Conservation (phyloP, 345 rosid species). For the Murraya koenigii region DNA sequence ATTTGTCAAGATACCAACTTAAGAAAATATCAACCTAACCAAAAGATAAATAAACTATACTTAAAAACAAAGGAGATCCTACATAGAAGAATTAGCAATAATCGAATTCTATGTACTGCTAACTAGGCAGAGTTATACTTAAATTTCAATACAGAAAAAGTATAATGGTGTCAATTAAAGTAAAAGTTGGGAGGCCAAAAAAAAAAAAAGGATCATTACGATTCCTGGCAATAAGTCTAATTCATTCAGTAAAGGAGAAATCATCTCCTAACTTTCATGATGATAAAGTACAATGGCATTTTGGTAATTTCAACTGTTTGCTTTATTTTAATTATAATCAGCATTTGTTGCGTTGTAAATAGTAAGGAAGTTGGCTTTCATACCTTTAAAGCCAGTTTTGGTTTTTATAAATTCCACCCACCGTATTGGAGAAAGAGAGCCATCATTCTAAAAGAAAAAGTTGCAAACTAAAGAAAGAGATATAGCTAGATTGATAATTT, state of each 20-base stretch:
- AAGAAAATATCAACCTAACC: neutral
- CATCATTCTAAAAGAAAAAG: conserved; percentile 25
- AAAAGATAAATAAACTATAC: neutral
- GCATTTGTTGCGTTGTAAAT: conserved; percentile 24
- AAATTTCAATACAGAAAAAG: conserved; percentile 11
- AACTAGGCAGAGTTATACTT: neutral
- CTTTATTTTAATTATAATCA: neutral
- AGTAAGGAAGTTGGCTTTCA: conserved; percentile 28
- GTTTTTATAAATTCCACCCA: conserved; percentile 20
- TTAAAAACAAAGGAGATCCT: neutral
- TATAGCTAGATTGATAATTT: neutral
- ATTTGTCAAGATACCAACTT: conserved; percentile 8
- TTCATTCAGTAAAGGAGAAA: conserved; percentile 34
- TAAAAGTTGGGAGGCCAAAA: neutral
- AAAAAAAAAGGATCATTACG: conserved; percentile 11
- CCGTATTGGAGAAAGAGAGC: conserved; percentile 34
- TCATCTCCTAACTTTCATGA: conserved; percentile 26
- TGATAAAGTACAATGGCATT: conserved; percentile 24
- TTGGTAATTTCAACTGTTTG: conserved; percentile 12
- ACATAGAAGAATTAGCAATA: neutral
- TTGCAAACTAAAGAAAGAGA: neutral
- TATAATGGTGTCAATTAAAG: conserved; percentile 1
- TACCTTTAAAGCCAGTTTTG: conserved; percentile 38
- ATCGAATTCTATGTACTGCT: neutral
- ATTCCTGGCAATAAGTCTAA: conserved; percentile 14